A percentile compares a stretch with the other conserved stretches of the same genome.
phyloP scores from a whole-genome alignment of 345 rosid species.

The Camelina laxa region DNA sequence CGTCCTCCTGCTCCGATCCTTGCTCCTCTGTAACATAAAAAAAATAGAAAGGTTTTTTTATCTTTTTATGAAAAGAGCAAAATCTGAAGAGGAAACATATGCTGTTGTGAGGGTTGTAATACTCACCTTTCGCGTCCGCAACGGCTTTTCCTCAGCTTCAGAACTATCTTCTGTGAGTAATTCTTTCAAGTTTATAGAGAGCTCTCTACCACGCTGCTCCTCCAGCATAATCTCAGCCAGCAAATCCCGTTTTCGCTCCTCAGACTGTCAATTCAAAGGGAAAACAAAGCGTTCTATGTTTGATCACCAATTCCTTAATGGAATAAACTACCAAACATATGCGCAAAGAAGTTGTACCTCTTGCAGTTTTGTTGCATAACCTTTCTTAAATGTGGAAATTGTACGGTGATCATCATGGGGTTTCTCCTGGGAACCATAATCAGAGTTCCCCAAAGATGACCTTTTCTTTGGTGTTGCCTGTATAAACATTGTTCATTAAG shows the following conservation, averaged over 20 bases:
- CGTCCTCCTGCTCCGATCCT: slow-evolving; percentile 69
- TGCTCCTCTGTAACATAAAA: slow-evolving; percentile 63
- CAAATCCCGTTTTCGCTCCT: slow-evolving; percentile 73
- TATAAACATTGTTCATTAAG: slow-evolving; percentile 31
- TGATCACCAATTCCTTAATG: background rate
- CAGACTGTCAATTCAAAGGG: slow-evolving; percentile 60
- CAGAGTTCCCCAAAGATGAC: slow-evolving; percentile 43
- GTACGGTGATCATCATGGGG: slow-evolving; percentile 49
- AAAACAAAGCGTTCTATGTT: slow-evolving; percentile 13
- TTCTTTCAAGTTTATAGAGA: slow-evolving; percentile 64
- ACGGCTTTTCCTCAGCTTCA: slow-evolving; percentile 51
- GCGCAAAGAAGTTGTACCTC: slow-evolving; percentile 52
- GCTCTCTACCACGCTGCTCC: slow-evolving; percentile 67
- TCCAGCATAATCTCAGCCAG: slow-evolving; percentile 71
- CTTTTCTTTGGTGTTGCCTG: slow-evolving; percentile 60
- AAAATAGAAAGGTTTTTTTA: background rate
- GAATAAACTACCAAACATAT: slow-evolving; percentile 11
- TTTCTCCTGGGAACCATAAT: slow-evolving; percentile 47
- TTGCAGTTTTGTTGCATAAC: slow-evolving; percentile 60
- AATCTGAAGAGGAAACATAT: background rate
- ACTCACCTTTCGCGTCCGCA: slow-evolving; percentile 59
- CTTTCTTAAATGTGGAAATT: slow-evolving; percentile 57
- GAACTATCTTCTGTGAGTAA: slow-evolving; percentile 56
- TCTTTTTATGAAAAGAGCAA: background rate
- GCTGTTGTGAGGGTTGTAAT: slow-evolving; percentile 14